Evolutionary conservation across 306 rosid species (phyloP), one percentile per base, ranked within the genome.

Genomic region (Citrullus colocynthis): DNA sequence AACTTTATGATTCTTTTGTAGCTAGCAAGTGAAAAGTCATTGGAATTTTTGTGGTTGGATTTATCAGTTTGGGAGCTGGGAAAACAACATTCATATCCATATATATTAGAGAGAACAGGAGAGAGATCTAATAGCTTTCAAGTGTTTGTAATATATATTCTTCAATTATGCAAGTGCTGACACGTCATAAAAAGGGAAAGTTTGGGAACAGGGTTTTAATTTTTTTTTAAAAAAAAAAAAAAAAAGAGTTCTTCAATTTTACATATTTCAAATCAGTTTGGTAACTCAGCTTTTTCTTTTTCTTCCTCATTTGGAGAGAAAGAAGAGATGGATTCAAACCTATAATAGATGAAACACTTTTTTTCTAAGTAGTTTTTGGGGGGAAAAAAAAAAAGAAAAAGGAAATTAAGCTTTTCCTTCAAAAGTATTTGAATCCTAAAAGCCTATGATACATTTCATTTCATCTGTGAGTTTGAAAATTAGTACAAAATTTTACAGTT

Each of bases 121-220:
- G 34, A 69, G 77, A 76, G 79, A 56, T 76, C 37, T 59, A 76
- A 39, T 72, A 42, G 63, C 48, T 63, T 70, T 61, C 81, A 69
- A 77, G 76, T 71, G 54, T 44, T 67, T 30, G 48, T 14, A 65
- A 52, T 61, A 15, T 62, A 13, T 77, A 7, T 70, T 69, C 55
- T 69, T 69, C 56, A 69, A 69, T 69, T 44, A 70, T 70, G 21
- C 18, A 17, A 69, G 12, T 13, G 56, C 56, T 70, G 56, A 70
- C 39, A 44, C 44, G 55, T 70, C 75, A 45, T 41, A 41, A 67
- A 66, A 67, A 63, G 54, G 74, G 74, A 67, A 67, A 67, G 54
- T 18, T 67, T 39, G 73, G 51, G 73, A 66, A 66, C 73, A 66
- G 73, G 73, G 16, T 66, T 41, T 66, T 10, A 39, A 66, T 66